Evolutionary conservation across 352 stramenopile species (phyloP).

Genomic region (Phytophthora pluvialis): DNA sequence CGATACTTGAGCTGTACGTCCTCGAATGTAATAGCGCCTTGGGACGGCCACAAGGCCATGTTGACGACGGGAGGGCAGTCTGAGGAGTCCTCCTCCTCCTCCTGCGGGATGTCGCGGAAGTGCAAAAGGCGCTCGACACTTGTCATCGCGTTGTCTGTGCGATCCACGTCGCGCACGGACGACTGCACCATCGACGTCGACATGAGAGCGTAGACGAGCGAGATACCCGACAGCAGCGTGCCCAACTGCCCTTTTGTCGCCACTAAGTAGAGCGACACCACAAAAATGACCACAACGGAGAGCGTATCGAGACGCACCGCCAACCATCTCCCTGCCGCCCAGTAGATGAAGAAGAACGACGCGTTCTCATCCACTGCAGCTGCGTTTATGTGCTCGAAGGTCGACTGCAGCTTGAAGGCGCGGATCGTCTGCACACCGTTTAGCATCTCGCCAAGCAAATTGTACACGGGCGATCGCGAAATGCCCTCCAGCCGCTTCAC

Average conservation of each 20-base stretch:
- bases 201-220: conserved; percentile 44
- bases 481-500: conserved; percentile 95
- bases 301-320: conserved; percentile 90
- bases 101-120: conserved; percentile 29
- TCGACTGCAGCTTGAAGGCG: conserved; percentile 57
- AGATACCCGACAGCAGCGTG: conserved; percentile 33
- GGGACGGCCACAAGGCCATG: conserved; percentile 28
- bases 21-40: conserved; percentile 39
- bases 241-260: conserved; percentile 47
- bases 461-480: conserved; percentile 91
- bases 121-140: conserved; percentile 41
- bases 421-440: conserved; percentile 89
- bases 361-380: conserved; percentile 46
- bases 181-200: conserved; percentile 55
- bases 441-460: conserved; percentile 92
- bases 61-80: conserved; percentile 4
- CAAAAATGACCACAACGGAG: conserved; percentile 86
- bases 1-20: conserved; percentile 47
- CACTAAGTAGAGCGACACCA: conserved; percentile 89
- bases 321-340: conserved; percentile 86
- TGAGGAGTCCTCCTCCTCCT: conserved; percentile 22
- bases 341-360: conserved; percentile 53
- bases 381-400: conserved; percentile 50
- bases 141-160: conserved; percentile 47
- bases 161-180: conserved; percentile 29